Base-by-base conservation (phyloP, 1,284 basidiomycete species). In the Heterobasidion irregulare region DNA sequence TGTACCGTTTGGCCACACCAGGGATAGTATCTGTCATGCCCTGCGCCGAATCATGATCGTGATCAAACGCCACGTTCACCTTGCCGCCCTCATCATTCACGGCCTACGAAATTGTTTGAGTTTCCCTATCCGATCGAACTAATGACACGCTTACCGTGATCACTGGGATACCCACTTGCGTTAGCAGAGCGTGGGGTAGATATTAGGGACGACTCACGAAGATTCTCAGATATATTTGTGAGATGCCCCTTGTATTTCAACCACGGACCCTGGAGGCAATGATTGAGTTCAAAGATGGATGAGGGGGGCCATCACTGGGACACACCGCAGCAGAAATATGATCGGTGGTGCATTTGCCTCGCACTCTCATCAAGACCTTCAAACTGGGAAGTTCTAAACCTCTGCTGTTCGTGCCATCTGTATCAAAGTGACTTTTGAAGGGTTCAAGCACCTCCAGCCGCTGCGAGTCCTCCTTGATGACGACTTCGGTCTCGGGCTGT, bases 281-380 rank as follows among this genome's bases (percentile, higher is more conserved):
- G 13, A 56, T 35, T 35, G 33, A 12, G 15, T 13, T 18, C 12
- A 35, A 4, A 26, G 8, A 47, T 44, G 38, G 44, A 53, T 33
- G n/a, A 41, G 18, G 36, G 6, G 49, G 4, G 6, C 6, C 6
- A 10, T 16, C 18, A 10, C 10, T 53, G 12, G n/a, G 32, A 70
- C 80, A 53, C 63, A 89, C 88, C 34, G 94, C 95, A 51, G 95
- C 94, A 45, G 90, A 94, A 57, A 98, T 98, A 69, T 98, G 94
- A 67, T 99, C 97, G 33, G 97, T 99, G 15, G 96, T 99, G 72
- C 96, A 99, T 74, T 99, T 99, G 50, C 97, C 97, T 61, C 92
- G 77, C 15, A 99, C 92, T 32, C 94, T 77, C 80, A 99, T 84
- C 54, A 99, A 70, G 57, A 96, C 92, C 64, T 83, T 90, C 69